Evolutionary conservation across 805 yeast genomes (phyloP), one percentile per base, ranked within the genome.

Genomic region (Saturnispora dispora): DNA sequence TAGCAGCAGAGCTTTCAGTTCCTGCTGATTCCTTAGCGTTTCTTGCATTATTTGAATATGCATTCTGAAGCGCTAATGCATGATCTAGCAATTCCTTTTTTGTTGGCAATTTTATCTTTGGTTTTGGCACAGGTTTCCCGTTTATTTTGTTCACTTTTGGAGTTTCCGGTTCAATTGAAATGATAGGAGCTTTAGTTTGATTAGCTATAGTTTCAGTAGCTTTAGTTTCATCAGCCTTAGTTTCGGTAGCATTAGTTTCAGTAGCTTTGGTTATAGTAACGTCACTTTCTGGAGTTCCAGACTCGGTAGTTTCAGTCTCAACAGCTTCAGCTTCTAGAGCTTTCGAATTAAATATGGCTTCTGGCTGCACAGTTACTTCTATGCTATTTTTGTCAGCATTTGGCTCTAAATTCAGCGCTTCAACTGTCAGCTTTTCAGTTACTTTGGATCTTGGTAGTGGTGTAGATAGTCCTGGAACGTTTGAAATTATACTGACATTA

Each of bases 401-500:
- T 20, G n/a, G 28, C 11, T 30, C 33, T n/a, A 36, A 6, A 7
- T 18, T 20, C 20, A 37, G 17, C 13, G 41, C 37, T 45, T 45
- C 47, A 18, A 17, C 37, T 23, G 35, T 37, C 18, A 32, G 36
- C 15, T 36, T 41, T 20, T 41, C 41, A 18, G 30, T 47, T 3
- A 47, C 22, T 25, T 22, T 37, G 10, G 49, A 41, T 47, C 25
- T 33, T 23, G 36, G 47, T 17, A 48, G n/a, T 17, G 52, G 52
- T 15, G 45, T 35, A 11, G 47, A 43, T 2, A 48, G 22, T 5
- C 43, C 51, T 10, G 51, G 51, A 17, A 48, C 51, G 11, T 48
- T 48, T n/a, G 51, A 33, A 13, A 39, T 39, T 47, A 46, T 39
- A 22, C 47, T 51, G 9, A 23, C 25, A 35, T 46, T 51, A 17